Conservation (phyloP, 169 alveolate genomes). For the Plasmodium yoelii region DNA sequence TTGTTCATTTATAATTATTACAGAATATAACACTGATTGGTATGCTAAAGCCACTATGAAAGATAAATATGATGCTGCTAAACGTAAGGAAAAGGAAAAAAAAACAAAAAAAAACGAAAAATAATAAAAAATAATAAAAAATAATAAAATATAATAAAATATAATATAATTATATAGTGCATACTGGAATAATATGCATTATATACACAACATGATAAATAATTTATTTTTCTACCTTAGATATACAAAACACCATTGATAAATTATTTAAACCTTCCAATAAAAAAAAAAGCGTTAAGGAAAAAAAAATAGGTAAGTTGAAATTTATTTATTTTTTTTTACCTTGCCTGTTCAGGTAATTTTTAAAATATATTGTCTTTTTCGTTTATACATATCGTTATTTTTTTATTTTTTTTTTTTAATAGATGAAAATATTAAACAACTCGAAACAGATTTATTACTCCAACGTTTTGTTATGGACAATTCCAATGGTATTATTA, state of each 20-base stretch:
- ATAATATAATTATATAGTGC: not conserved
- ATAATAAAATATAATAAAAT: too few species aligned
- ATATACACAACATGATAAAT: too few species aligned
- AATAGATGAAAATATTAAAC: constrained; percentile 35
- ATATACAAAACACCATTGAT: not conserved
- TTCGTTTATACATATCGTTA: not conserved
- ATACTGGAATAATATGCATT: not conserved
- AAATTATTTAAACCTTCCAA: not conserved
- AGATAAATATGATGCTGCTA: constrained; percentile 35
- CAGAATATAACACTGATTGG: constrained; percentile 53
- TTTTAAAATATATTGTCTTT: not conserved
- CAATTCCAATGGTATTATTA: constrained; percentile 19
- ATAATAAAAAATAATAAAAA: too few species aligned
- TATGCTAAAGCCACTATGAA: constrained; percentile 21
- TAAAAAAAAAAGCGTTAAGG: not conserved
- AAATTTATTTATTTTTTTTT: not conserved
- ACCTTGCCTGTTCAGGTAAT: not conserved
- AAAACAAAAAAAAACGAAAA: not conserved
- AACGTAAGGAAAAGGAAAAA: constrained; percentile 3
- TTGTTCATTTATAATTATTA: not conserved
- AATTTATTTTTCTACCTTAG: not conserved
- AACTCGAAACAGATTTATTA: constrained; percentile 44
- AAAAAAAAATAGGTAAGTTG: not conserved
- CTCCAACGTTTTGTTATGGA: constrained; percentile 50
- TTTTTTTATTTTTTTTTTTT: not conserved